Evolutionary conservation across 2,329 filamentous ascomycete genomes (phyloP).

Genomic region (Daldinia sp.): DNA sequence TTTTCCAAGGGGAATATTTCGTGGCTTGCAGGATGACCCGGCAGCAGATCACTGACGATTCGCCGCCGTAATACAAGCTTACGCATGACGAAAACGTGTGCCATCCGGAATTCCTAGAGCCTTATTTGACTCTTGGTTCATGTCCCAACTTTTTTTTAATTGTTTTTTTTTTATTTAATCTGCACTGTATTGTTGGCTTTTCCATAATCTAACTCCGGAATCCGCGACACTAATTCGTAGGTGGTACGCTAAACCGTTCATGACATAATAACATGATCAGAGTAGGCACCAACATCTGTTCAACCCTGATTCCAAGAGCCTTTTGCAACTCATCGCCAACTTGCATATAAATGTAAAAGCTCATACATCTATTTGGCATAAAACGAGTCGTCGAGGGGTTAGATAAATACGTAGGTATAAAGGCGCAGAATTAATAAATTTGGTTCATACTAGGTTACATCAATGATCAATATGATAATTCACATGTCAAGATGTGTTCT

Average conservation of each 20-base stretch:
- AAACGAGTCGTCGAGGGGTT: not conserved
- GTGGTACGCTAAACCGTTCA: not conserved
- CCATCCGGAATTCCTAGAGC: not conserved
- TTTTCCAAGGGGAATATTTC: not conserved
- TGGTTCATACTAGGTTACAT: not conserved
- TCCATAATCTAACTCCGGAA: constrained; percentile 3
- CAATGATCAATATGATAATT: not conserved
- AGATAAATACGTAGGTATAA: not conserved
- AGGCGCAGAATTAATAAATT: too few species aligned
- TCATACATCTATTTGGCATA: not conserved
- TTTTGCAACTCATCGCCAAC: not conserved
- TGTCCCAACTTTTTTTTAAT: not conserved
- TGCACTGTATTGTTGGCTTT: not conserved
- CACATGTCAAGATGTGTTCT: not conserved
- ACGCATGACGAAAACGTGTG: constrained; percentile 14
- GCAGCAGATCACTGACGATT: constrained; percentile 7
- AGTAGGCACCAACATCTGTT: not conserved
- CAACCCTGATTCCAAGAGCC: not conserved
- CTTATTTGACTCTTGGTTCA: constrained; percentile 4
- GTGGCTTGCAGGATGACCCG: constrained; percentile 1
- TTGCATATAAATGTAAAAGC: not conserved
- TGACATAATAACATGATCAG: constrained; percentile 17
- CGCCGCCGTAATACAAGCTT: constrained; percentile 1
- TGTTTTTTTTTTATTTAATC: too few species aligned
- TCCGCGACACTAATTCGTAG: not conserved